phyloP scores from a whole-genome alignment of 129 eudicot genomes.

The Tagetes erecta region DNA sequence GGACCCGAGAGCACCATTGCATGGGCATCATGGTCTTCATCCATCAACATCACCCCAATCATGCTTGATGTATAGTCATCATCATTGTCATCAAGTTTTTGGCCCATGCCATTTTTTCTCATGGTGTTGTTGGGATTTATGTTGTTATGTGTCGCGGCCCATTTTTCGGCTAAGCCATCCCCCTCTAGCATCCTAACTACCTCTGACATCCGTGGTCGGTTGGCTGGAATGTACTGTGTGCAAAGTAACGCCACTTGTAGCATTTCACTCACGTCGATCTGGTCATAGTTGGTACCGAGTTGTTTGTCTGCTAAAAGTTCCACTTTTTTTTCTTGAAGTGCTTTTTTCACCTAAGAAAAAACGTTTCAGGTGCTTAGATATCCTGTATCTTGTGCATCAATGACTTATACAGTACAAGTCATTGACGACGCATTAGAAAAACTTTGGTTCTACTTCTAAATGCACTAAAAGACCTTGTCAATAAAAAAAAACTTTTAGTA shows the following conservation, averaged over 20 bases:
- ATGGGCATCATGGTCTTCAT: conserved; percentile 74
- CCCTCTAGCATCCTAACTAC: conserved; percentile 94
- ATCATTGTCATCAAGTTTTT: conserved; percentile 53
- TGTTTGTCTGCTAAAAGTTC: conserved; percentile 69
- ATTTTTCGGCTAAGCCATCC: conserved; percentile 91
- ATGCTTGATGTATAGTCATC: conserved; percentile 65
- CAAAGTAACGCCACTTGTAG: conserved; percentile 86
- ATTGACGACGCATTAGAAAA: background rate
- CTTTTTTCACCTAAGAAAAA: conserved; percentile 62
- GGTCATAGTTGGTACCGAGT: conserved; percentile 63
- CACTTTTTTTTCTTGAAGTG: conserved; percentile 74
- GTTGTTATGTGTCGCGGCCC: conserved; percentile 81
- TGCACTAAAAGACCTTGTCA: background rate
- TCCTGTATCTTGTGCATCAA: conserved; percentile 7
- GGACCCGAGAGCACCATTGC: conserved; percentile 98
- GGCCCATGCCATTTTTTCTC: conserved; percentile 19
- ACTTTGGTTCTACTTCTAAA: background rate
- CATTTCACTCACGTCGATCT: conserved; percentile 83
- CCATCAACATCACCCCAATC: conserved; percentile 76
- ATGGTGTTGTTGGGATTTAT: conserved; percentile 38
- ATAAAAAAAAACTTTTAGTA: background rate
- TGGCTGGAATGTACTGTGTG: conserved; percentile 75
- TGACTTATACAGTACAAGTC: background rate
- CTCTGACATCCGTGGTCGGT: conserved; percentile 90
- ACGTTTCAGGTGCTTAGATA: background rate